A percentile compares a stretch with the other conserved stretches of the same genome.
Evolutionary conservation across 2,329 filamentous ascomycete species (phyloP).

Genomic region (Botryotinia narcissicola): DNA sequence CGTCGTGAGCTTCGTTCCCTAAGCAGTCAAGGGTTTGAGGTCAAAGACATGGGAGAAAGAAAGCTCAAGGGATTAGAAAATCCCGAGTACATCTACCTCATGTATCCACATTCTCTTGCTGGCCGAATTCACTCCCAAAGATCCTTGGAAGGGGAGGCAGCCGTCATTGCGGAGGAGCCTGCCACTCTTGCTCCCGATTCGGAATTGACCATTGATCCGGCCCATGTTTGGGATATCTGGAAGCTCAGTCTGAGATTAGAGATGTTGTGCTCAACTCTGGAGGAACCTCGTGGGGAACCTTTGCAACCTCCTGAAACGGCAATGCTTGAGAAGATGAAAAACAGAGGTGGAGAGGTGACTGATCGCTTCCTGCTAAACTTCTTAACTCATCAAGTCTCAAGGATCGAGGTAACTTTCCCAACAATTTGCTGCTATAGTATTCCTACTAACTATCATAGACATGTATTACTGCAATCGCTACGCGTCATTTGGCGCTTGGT

Average conservation of each 20-base stretch:
- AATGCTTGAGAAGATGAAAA: constrained; percentile 71
- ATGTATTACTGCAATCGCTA: constrained; percentile 72
- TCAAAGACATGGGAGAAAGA: constrained; percentile 92
- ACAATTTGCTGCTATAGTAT: constrained; percentile 22
- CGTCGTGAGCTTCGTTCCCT: constrained; percentile 83
- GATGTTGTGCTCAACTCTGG: constrained; percentile 88
- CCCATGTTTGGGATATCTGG: constrained; percentile 80
- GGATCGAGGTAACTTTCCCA: constrained; percentile 75
- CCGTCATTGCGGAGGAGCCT: constrained; percentile 47
- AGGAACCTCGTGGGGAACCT: constrained; percentile 56
- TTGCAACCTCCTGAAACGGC: constrained; percentile 80
- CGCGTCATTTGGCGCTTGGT: constrained; percentile 77
- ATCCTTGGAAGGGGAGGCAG: constrained; percentile 35
- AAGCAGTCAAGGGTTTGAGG: constrained; percentile 89
- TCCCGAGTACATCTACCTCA: constrained; percentile 89
- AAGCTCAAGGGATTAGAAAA: constrained; percentile 98
- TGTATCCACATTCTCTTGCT: constrained; percentile 86
- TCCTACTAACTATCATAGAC: constrained; percentile 52
- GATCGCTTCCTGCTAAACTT: constrained; percentile 87
- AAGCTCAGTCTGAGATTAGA: constrained; percentile 84
- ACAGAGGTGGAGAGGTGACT: constrained; percentile 77
- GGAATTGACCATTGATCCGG: constrained; percentile 73
- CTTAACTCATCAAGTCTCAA: constrained; percentile 89
- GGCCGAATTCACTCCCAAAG: constrained; percentile 71
- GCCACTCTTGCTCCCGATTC: constrained; percentile 62